A percentile compares a stretch with the other conserved stretches of the same genome.
Evolutionary conservation across 768 basidiomycete species (phyloP).

Genomic region (Infundibulicybe gibba): DNA sequence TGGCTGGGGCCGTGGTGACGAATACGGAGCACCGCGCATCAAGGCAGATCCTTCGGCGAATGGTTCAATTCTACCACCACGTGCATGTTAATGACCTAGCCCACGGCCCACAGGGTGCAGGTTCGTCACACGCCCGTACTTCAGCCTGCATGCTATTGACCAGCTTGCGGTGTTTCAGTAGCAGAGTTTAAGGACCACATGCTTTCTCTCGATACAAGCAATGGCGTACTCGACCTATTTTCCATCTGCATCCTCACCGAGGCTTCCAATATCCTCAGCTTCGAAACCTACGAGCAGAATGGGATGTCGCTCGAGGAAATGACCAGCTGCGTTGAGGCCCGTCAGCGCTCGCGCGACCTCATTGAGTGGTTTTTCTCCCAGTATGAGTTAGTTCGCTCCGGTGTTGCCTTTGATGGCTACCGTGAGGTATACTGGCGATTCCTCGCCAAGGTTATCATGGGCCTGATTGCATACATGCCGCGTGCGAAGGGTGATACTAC

Average conservation of each 20-base stretch:
- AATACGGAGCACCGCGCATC: too few species aligned
- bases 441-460: neutral
- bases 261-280: neutral
- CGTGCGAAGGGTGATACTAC: neutral
- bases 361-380: slow-evolving; percentile 1
- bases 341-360: neutral
- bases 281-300: neutral
- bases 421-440: neutral
- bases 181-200: too few species aligned
- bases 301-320: neutral
- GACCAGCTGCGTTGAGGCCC: neutral
- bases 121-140: too few species aligned
- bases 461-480: neutral
- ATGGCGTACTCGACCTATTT: too few species aligned
- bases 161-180: too few species aligned
- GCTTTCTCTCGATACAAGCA: too few species aligned
- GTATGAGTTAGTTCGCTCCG: too few species aligned
- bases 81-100: too few species aligned
- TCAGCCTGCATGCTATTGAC: too few species aligned
- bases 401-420: neutral
- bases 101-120: too few species aligned
- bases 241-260: neutral
- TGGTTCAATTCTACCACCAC: slow-evolving; percentile 10
- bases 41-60: slow-evolving; percentile 10
- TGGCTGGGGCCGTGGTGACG: too few species aligned